Percentiles rank a stretch among this genome's conserved stretches.
These are phyloP conservation scores for Trichocladium uniseriatum DNA, from an alignment of 495 filamentous ascomycete species.

Conservation along the genomic window DNA sequence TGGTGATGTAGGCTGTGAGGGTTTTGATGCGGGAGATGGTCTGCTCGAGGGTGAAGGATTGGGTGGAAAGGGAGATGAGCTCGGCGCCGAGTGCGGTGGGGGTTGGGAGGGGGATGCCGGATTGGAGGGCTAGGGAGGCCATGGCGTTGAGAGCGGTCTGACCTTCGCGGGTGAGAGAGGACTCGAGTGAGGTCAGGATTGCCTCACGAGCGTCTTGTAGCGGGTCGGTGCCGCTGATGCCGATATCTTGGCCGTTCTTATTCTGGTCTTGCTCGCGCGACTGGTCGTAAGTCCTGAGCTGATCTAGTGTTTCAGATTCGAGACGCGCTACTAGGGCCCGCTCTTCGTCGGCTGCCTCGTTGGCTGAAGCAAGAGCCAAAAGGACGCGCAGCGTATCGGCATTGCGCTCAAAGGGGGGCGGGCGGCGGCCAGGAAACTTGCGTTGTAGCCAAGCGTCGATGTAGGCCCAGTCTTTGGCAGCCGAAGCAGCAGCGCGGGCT, in stretches of 20 bases:
- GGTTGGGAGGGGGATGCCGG: slow-evolving; percentile 26
- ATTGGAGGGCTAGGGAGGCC: slow-evolving; percentile 27
- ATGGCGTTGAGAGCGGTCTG: slow-evolving; percentile 34
- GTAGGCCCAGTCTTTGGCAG: slow-evolving; percentile 79
- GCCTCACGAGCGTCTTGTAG: slow-evolving; percentile 34
- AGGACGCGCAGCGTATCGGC: slow-evolving; percentile 70
- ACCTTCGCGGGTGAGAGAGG: slow-evolving; percentile 37
- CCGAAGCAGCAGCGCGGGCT: slow-evolving; percentile 52
- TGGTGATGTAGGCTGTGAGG: slow-evolving; percentile 33
- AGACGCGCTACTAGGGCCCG: slow-evolving; percentile 48
- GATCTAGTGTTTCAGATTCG: slow-evolving; percentile 48
- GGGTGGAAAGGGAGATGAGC: slow-evolving; percentile 32
- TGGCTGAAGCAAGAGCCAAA: slow-evolving; percentile 62
- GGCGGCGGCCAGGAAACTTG: slow-evolving; percentile 42
- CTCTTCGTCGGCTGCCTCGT: slow-evolving; percentile 77
- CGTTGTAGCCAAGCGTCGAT: slow-evolving; percentile 70
- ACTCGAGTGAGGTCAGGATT: slow-evolving; percentile 27
- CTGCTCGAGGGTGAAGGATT: slow-evolving; percentile 34
- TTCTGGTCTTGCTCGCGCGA: slow-evolving; percentile 4
- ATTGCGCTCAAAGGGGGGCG: slow-evolving; percentile 72
- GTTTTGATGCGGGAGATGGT: slow-evolving; percentile 32
- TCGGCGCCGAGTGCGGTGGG: slow-evolving; percentile 26
- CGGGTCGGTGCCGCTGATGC: not conserved
- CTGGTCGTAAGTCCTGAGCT: slow-evolving; percentile 28
- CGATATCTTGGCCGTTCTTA: not conserved